These are phyloP conservation scores for Aspergillus oerlinghausenensis DNA, from an alignment of 2,329 filamentous ascomycete genomes.

Conservation along the genomic window DNA sequence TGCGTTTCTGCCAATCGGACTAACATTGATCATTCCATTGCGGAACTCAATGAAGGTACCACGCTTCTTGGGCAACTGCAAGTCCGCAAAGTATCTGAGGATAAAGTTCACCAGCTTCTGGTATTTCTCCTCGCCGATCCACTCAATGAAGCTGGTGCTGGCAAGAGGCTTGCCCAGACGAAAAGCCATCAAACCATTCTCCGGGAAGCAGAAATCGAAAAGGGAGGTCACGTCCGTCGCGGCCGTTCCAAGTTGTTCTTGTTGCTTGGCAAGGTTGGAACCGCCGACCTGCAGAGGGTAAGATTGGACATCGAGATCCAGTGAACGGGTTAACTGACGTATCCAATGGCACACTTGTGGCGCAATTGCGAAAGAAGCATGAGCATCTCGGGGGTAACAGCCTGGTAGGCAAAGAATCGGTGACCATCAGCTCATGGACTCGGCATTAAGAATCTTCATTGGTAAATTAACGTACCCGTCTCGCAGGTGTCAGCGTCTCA, in stretches of 20 bases:
- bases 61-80: constrained; percentile 59
- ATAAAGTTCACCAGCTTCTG: constrained; percentile 57
- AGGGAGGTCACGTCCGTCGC: constrained; percentile 69
- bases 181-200: constrained; percentile 92
- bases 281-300: constrained; percentile 61
- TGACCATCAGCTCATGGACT: not conserved
- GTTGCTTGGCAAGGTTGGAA: constrained; percentile 87
- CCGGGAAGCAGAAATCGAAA: constrained; percentile 97
- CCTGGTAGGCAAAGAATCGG: constrained; percentile 39
- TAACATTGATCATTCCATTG: constrained; percentile 63
- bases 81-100: constrained; percentile 57
- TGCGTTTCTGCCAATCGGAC: constrained; percentile 72
- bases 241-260: constrained; percentile 81
- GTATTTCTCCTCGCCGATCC: constrained; percentile 78
- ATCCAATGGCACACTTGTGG: constrained; percentile 45
- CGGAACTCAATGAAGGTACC: constrained; percentile 65
- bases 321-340: constrained; percentile 17
- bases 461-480: constrained; percentile 53
- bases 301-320: constrained; percentile 6
- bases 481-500: constrained; percentile 78
- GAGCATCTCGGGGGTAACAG: constrained; percentile 75
- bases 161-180: constrained; percentile 72
- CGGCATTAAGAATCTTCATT: not conserved
- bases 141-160: constrained; percentile 82
- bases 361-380: constrained; percentile 72